A percentile compares a stretch with the other conserved stretches of the same genome.
Evolutionary conservation across 2,329 filamentous ascomycete genomes (phyloP).

Genomic region (Arthrinium puccinioides): DNA sequence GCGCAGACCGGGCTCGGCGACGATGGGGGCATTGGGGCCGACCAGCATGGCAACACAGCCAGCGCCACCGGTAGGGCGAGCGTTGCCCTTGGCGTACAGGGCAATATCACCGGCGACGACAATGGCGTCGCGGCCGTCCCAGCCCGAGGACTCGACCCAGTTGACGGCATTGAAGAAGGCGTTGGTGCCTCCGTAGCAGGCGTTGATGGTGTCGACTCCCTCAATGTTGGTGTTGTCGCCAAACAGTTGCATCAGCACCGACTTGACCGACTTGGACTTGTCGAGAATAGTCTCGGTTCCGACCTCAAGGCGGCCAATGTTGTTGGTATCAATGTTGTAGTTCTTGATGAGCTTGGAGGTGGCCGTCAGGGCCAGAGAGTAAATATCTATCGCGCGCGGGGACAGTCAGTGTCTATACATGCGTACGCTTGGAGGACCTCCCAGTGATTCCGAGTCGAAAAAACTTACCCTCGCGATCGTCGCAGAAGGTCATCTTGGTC

Average conservation of each 20-base stretch:
- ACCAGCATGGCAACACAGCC: slow-evolving; percentile 74
- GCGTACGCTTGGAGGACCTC: no score
- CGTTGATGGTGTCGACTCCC: slow-evolving; percentile 76
- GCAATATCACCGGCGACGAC: slow-evolving; percentile 79
- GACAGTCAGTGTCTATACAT: not conserved
- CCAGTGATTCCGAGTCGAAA: no score
- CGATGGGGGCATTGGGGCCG: slow-evolving; percentile 70
- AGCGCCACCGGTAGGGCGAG: slow-evolving; percentile 73
- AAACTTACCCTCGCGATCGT: slow-evolving; percentile 72
- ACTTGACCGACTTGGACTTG: slow-evolving; percentile 89
- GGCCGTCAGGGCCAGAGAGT: slow-evolving; percentile 75
- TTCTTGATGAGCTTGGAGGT: slow-evolving; percentile 73
- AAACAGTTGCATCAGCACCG: slow-evolving; percentile 81
- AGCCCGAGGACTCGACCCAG: slow-evolving; percentile 81
- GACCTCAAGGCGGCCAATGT: slow-evolving; percentile 75
- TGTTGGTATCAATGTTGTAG: slow-evolving; percentile 73
- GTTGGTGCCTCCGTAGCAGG: slow-evolving; percentile 82
- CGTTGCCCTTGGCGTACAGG: slow-evolving; percentile 76
- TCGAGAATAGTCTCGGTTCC: slow-evolving; percentile 80
- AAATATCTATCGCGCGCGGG: slow-evolving; percentile 59
- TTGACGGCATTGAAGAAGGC: slow-evolving; percentile 77
- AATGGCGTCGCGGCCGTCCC: slow-evolving; percentile 77
- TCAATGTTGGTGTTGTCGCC: slow-evolving; percentile 78
- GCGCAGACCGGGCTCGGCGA: slow-evolving; percentile 70
- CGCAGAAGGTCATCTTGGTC: slow-evolving; percentile 89